Base-by-base conservation (phyloP, 805 yeast genomes). In the Wickerhamiella qilinensis region DNA sequence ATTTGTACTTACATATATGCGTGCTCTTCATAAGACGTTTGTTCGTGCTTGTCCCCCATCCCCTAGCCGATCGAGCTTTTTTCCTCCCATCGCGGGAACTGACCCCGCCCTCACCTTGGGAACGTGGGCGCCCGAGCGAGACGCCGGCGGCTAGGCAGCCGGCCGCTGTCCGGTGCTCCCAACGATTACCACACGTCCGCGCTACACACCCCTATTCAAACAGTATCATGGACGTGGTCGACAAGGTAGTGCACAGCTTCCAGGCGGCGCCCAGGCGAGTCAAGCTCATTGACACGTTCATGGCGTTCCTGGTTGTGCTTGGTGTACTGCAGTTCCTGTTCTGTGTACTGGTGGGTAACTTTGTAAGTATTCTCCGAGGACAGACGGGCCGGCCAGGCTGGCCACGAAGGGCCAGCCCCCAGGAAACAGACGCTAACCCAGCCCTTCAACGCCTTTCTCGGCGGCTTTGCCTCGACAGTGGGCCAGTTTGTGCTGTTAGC, bases 401-500 rank as follows among this genome's bases (percentile, higher is more conserved):
- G n/a, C n/a, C n/a, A n/a, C n/a, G n/a, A n/a, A n/a, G n/a, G n/a
- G n/a, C n/a, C n/a, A n/a, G n/a, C n/a, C n/a, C n/a, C n/a, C n/a
- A n/a, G n/a, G n/a, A n/a, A n/a, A n/a, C n/a, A n/a, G n/a, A n/a
- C n/a, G n/a, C n/a, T n/a, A 30, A 35, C 28, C 17, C 37, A 59
- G 70, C 99, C 99, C 15, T 91, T 91, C 70, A 91, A 91, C 60
- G 97, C 95, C 19, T 91, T 91, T 55, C 67, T 91, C 43, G 88
- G 94, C 17, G 97, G 97, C 1, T 91, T 91, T 55, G 71, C 79
- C 39, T 65, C 84, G 18, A 82, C 96, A 33, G 96, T 91, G 37
- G 97, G 94, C 12, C 97, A 91, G 59, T 91, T 91, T 57, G 97
- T 91, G 20, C 69, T 91, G 45, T 74, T 93, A 11, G 65, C 63